Evolutionary conservation across 352 stramenopile genomes (phyloP).

Genomic region (Pythium phragmitis): DNA sequence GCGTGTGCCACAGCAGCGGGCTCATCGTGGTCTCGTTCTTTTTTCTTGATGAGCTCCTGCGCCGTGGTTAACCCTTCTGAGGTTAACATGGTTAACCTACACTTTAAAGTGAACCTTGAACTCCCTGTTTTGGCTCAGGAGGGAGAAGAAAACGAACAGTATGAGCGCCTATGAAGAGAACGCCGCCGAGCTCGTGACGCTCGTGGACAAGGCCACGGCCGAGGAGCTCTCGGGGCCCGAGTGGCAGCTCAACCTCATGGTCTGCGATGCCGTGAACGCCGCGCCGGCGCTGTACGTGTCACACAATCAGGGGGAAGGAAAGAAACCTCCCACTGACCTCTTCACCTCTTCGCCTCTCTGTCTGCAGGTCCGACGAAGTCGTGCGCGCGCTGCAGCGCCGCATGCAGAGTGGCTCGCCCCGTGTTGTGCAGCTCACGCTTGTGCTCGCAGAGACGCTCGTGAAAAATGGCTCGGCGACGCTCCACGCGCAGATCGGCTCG

Average conservation of each 20-base stretch:
- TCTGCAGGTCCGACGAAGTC: slow-evolving; percentile 55
- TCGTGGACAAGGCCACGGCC: slow-evolving; percentile 62
- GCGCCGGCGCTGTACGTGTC: slow-evolving; percentile 39
- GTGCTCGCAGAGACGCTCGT: slow-evolving; percentile 72
- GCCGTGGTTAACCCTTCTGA: neutral
- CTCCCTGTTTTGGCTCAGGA: slow-evolving; percentile 4
- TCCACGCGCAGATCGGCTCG: slow-evolving; percentile 58
- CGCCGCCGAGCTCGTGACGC: slow-evolving; percentile 36
- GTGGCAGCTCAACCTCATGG: slow-evolving; percentile 71
- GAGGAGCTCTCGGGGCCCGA: slow-evolving; percentile 47
- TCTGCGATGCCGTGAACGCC: slow-evolving; percentile 70
- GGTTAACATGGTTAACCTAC: slow-evolving; percentile 3
- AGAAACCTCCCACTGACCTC: too few species aligned
- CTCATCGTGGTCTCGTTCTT: slow-evolving; percentile 4
- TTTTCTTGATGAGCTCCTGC: neutral
- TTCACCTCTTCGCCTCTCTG: neutral
- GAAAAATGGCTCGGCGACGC: slow-evolving; percentile 65
- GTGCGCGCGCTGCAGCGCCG: slow-evolving; percentile 56
- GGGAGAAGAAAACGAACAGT: neutral
- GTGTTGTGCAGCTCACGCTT: slow-evolving; percentile 50
- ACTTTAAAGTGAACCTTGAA: slow-evolving; percentile 23
- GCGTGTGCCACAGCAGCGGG: slow-evolving; percentile 48
- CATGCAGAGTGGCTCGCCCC: slow-evolving; percentile 50
- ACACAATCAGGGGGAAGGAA: too few species aligned
- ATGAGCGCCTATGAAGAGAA: slow-evolving; percentile 51